Evolutionary conservation across 345 rosid genomes (phyloP).

Genomic region (Gossypium turneri): DNA sequence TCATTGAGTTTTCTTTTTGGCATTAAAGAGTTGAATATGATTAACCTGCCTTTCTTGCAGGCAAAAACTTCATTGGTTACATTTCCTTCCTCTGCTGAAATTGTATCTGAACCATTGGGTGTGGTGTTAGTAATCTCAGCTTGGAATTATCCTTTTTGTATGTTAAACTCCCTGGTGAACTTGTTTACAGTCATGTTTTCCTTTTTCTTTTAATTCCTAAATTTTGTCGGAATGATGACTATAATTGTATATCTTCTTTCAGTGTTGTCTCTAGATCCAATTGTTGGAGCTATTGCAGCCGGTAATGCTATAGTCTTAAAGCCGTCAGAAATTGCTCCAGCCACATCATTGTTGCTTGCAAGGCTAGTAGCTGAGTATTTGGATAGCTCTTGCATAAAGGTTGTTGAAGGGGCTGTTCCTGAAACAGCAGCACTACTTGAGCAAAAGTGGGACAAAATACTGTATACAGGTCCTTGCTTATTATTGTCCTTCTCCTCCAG

Average conservation of each 20-base stretch:
- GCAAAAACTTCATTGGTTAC: slow-evolving; percentile 69
- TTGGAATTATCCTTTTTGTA: slow-evolving; percentile 96
- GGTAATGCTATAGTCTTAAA: slow-evolving; percentile 86
- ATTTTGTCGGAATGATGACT: slow-evolving; percentile 3
- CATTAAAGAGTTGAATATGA: neutral
- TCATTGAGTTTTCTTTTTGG: slow-evolving; percentile 58
- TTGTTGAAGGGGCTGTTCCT: slow-evolving; percentile 80
- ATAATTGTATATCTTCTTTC: slow-evolving; percentile 11
- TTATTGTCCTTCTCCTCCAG: neutral
- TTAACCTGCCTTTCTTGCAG: slow-evolving; percentile 33
- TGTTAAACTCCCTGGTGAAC: slow-evolving; percentile 22
- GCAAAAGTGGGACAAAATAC: slow-evolving; percentile 97
- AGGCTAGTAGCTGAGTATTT: slow-evolving; percentile 59
- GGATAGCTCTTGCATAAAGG: slow-evolving; percentile 63
- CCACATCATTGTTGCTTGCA: slow-evolving; percentile 62
- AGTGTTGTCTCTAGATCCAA: slow-evolving; percentile 92
- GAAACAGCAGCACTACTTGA: slow-evolving; percentile 79
- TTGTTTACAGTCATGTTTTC: neutral
- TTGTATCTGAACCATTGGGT: slow-evolving; percentile 86
- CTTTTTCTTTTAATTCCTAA: neutral
- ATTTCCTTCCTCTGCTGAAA: slow-evolving; percentile 91
- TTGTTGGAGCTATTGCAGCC: slow-evolving; percentile 91
- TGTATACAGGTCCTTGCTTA: slow-evolving; percentile 70
- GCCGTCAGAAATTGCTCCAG: slow-evolving; percentile 92
- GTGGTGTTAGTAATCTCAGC: slow-evolving; percentile 86